Percentiles rank a stretch among this genome's conserved stretches.
phyloP scores from a whole-genome alignment of 2,329 filamentous ascomycete genomes.

The Calonectria multiphialidica region DNA sequence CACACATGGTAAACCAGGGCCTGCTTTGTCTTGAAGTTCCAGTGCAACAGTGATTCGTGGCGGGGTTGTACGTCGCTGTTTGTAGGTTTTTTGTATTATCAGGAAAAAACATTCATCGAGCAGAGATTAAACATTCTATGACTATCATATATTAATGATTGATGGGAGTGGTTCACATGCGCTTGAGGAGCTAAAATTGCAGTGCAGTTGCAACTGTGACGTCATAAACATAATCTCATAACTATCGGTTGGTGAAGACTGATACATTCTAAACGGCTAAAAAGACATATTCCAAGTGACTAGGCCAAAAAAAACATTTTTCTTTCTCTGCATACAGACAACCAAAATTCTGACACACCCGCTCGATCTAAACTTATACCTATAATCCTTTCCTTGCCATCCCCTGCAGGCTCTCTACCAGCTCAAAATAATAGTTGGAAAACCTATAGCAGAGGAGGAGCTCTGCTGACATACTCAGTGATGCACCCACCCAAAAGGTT shows the following conservation, averaged over 20 bases:
- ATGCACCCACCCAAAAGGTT: constrained; percentile 31
- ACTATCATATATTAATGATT: no score
- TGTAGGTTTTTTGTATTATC: no score
- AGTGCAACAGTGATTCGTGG: no score
- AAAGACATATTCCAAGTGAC: neutral
- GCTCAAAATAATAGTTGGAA: neutral
- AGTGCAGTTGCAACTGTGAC: neutral
- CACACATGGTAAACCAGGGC: no score
- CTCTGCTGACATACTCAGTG: constrained; percentile 21
- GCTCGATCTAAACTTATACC: neutral
- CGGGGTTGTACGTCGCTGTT: no score
- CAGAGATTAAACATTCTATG: no score
- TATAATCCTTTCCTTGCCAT: neutral
- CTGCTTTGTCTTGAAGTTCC: no score
- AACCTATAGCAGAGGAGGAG: constrained; percentile 2
- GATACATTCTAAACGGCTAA: neutral
- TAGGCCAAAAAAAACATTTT: neutral
- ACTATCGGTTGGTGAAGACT: neutral
- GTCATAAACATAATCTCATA: constrained; percentile 3
- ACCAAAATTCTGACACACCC: neutral
- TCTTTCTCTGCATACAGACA: no score
- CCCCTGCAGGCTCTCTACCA: no score
- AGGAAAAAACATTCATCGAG: no score
- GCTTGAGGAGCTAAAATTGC: no score
- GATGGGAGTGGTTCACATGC: no score